These are phyloP conservation scores for Misopates orontium DNA, from an alignment of 257 asterid genomes.

Conservation along the genomic window DNA sequence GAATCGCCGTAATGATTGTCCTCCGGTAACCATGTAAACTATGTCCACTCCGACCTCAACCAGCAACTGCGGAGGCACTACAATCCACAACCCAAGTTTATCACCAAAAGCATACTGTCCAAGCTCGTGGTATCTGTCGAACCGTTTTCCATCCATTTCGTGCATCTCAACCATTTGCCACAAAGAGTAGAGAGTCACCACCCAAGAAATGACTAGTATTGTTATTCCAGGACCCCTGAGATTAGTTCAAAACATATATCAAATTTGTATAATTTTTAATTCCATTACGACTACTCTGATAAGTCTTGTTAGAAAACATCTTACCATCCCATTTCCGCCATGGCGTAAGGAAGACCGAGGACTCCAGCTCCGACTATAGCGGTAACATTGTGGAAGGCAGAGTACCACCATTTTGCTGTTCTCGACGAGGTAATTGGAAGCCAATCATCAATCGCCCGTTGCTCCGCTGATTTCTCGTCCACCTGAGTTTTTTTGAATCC, in stretches of 20 bases:
- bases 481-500: conserved; percentile 6
- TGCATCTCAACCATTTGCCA: conserved; percentile 70
- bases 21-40: conserved; percentile 60
- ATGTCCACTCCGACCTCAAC: conserved; percentile 44
- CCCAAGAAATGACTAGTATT: conserved; percentile 42
- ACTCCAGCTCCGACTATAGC: conserved; percentile 52
- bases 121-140: conserved; percentile 57
- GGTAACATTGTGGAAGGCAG: conserved; percentile 52
- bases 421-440: conserved; percentile 45
- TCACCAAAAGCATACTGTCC: conserved; percentile 60
- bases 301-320: background rate
- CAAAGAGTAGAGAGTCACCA: conserved; percentile 43
- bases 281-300: too few relatives aligned
- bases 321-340: conserved; percentile 49
- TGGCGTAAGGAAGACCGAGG: conserved; percentile 47
- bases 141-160: conserved; percentile 49
- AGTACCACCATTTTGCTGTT: conserved; percentile 53
- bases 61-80: conserved; percentile 47
- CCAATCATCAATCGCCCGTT: conserved; percentile 47
- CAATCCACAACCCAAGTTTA: conserved; percentile 54
- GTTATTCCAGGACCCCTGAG: conserved; percentile 50
- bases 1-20: conserved; percentile 40
- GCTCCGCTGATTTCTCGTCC: conserved; percentile 33
- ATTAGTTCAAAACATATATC: background rate
- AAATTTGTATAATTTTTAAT: too few relatives aligned